Conservation (phyloP, 768 basidiomycete genomes). For the Podaxis sp. region DNA sequence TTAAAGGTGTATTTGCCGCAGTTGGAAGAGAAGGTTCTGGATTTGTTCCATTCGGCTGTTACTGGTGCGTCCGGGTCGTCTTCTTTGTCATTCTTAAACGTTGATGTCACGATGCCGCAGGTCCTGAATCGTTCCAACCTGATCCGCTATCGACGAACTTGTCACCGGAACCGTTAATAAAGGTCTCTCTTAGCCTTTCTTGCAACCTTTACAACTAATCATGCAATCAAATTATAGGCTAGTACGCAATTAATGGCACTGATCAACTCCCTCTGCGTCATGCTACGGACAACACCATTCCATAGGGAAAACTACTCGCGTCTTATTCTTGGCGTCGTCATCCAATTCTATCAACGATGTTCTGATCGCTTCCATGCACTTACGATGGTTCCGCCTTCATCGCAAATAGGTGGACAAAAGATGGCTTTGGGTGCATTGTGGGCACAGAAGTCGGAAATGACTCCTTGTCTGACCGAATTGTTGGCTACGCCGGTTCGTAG, state of each 20-base stretch:
- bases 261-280: conserved; percentile 87
- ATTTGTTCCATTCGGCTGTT: conserved; percentile 83
- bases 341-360: conserved; percentile 94
- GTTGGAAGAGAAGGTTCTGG: conserved; percentile 89
- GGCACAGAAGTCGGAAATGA: conserved; percentile 85
- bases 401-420: conserved; percentile 4
- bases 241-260: conserved; percentile 83
- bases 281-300: conserved; percentile 91
- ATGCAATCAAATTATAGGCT: conserved; percentile 45
- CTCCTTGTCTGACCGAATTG: conserved; percentile 68
- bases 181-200: conserved; percentile 41
- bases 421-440: conserved; percentile 70
- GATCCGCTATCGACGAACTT: conserved; percentile 67
- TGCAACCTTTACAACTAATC: neutral
- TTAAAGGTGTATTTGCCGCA: conserved; percentile 91
- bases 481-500: conserved; percentile 47
- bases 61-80: conserved; percentile 45
- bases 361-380: conserved; percentile 83
- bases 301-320: conserved; percentile 93
- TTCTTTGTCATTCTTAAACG: conserved; percentile 1
- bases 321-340: conserved; percentile 90
- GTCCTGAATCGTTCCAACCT: conserved; percentile 84
- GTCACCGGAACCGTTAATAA: conserved; percentile 73
- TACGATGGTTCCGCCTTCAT: conserved; percentile 47
- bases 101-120: conserved; percentile 31